Conservation (phyloP, 2,329 filamentous ascomycete species). For the Zasmidium cellare region DNA sequence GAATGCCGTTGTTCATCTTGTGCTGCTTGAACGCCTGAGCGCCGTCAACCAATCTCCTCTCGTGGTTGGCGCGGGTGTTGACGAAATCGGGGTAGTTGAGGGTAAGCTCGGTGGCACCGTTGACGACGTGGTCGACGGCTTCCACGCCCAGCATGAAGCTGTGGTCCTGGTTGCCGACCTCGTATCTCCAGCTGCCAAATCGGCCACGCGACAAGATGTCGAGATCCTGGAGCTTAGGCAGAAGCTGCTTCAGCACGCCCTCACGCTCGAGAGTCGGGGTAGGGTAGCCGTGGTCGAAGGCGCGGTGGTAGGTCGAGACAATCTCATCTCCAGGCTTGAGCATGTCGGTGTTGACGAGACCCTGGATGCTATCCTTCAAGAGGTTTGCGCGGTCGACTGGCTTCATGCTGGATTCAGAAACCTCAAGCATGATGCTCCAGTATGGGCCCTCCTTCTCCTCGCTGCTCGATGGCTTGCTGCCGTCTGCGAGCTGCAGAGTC, state of each 20-base stretch:
- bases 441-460: slow-evolving; percentile 86
- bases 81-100: slow-evolving; percentile 97
- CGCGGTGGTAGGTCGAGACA: slow-evolving; percentile 95
- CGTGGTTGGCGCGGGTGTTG: slow-evolving; percentile 71
- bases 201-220: slow-evolving; percentile 94
- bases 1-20: slow-evolving; percentile 17
- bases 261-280: slow-evolving; percentile 94
- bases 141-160: slow-evolving; percentile 97
- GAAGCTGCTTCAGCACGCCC: slow-evolving; percentile 85
- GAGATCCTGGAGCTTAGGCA: slow-evolving; percentile 87
- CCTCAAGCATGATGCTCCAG: slow-evolving; percentile 99
- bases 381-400: slow-evolving; percentile 84
- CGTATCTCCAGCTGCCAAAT: slow-evolving; percentile 97
- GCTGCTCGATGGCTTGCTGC: slow-evolving; percentile 72
- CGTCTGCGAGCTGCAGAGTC: slow-evolving; percentile 81
- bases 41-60: slow-evolving; percentile 63
- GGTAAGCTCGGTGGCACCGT: slow-evolving; percentile 85
- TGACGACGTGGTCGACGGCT: slow-evolving; percentile 86
- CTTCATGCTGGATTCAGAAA: slow-evolving; percentile 95
- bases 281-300: slow-evolving; percentile 97
- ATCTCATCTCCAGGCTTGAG: slow-evolving; percentile 89
- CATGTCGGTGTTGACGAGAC: slow-evolving; percentile 97
- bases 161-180: slow-evolving; percentile 96
- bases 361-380: slow-evolving; percentile 88
- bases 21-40: slow-evolving; percentile 59